These are phyloP conservation scores for Periconia sp. DNA, from an alignment of 2,329 filamentous ascomycete species.

Conservation along the genomic window DNA sequence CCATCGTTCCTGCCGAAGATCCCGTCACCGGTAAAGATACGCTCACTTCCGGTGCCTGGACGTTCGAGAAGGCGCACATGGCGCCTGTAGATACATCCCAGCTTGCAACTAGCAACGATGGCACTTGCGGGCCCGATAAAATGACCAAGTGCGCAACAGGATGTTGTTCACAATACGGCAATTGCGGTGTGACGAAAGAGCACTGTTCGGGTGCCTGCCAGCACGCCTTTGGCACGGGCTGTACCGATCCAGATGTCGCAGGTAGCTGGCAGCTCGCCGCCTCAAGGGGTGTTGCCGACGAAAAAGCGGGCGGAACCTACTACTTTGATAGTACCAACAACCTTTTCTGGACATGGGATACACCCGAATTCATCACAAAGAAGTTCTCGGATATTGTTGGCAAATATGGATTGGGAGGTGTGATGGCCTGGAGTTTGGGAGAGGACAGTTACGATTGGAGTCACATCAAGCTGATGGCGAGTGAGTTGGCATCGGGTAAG, in stretches of 20 bases:
- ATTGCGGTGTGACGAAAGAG: conserved; percentile 34
- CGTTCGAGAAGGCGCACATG: conserved; percentile 46
- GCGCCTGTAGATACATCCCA: conserved; percentile 18
- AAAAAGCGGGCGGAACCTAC: conserved; percentile 67
- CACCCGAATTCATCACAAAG: conserved; percentile 61
- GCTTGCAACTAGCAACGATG: conserved; percentile 27
- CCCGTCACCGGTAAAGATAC: conserved; percentile 65
- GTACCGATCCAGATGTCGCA: conserved; percentile 56
- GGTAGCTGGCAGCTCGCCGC: conserved; percentile 65
- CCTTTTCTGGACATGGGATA: conserved; percentile 79
- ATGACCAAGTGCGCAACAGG: conserved; percentile 30
- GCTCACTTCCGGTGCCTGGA: conserved; percentile 63
- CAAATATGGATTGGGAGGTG: conserved; percentile 66
- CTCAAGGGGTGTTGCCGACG: conserved; percentile 62
- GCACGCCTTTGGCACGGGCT: conserved; percentile 47
- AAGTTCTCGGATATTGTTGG: conserved; percentile 69
- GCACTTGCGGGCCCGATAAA: conserved; percentile 38
- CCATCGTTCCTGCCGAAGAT: conserved; percentile 65
- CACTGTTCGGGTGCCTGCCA: conserved; percentile 41
- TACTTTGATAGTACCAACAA: conserved; percentile 67
- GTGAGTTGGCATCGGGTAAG: conserved; percentile 21
- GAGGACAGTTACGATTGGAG: conserved; percentile 61
- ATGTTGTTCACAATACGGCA: conserved; percentile 43
- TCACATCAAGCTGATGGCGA: conserved; percentile 52
- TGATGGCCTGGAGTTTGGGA: conserved; percentile 77